These are phyloP conservation scores for Paecilomyces sp. DNA, from an alignment of 2,329 filamentous ascomycete species.

Conservation along the genomic window DNA sequence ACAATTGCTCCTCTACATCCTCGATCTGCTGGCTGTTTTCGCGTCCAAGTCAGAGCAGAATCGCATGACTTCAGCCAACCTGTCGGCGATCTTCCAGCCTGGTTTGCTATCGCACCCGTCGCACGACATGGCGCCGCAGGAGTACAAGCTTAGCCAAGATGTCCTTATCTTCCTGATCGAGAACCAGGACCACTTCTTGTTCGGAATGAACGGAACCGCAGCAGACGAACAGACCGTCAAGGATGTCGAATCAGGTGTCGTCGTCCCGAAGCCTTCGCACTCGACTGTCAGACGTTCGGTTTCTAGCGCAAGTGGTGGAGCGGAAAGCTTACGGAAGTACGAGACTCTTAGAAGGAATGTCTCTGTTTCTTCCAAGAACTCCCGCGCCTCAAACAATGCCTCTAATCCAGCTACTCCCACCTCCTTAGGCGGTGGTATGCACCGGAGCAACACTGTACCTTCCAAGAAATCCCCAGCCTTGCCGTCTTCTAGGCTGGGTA, in stretches of 20 bases:
- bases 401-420: conserved; percentile 60
- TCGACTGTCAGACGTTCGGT: conserved; percentile 62
- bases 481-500: conserved; percentile 59
- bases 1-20: conserved; percentile 88
- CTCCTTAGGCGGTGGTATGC: conserved; percentile 52
- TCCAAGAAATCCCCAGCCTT: conserved; percentile 79
- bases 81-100: conserved; percentile 95
- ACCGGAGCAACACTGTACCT: conserved; percentile 84
- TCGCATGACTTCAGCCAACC: conserved; percentile 89
- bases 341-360: conserved; percentile 75
- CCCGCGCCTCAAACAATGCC: conserved; percentile 63
- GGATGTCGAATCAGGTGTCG: conserved; percentile 60
- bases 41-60: conserved; percentile 95
- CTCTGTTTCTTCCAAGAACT: conserved; percentile 85
- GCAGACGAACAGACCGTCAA: conserved; percentile 73
- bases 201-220: conserved; percentile 98
- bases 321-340: conserved; percentile 76
- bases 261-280: conserved; percentile 42
- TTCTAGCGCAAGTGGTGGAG: conserved; percentile 82
- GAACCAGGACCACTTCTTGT: conserved; percentile 96
- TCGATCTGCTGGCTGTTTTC: conserved; percentile 93
- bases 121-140: conserved; percentile 91
- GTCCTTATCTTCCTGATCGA: conserved; percentile 97
- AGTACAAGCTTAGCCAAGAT: conserved; percentile 92
- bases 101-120: conserved; percentile 89